Evolutionary conservation across 1,284 basidiomycete genomes (phyloP).

Genomic region (Thecaphora thlaspeos): DNA sequence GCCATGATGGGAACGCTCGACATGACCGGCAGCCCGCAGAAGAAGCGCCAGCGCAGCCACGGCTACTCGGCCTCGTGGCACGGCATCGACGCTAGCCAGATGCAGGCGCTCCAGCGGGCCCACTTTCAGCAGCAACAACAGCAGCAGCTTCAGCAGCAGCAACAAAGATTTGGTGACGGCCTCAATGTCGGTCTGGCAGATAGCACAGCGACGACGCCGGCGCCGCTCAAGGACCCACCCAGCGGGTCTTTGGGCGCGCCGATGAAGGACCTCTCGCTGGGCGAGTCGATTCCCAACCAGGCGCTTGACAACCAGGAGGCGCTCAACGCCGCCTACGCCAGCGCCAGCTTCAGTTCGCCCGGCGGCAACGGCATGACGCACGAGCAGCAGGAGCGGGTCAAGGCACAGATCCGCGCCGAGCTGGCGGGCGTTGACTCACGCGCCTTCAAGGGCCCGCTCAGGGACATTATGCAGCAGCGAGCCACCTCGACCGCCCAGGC

Average conservation of each 20-base stretch:
- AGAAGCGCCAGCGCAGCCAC: slow-evolving; percentile 33
- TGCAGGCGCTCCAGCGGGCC: neutral
- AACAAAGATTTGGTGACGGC: neutral
- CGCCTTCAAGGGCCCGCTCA: slow-evolving; percentile 41
- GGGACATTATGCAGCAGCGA: slow-evolving; percentile 37
- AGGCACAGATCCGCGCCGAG: slow-evolving; percentile 35
- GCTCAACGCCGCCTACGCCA: slow-evolving; percentile 7
- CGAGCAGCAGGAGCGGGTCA: slow-evolving; percentile 31
- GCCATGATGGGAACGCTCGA: slow-evolving; percentile 12
- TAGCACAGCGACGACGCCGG: slow-evolving; percentile 13
- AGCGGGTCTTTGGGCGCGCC: slow-evolving; percentile 38
- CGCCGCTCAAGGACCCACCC: slow-evolving; percentile 12
- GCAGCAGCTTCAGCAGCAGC: slow-evolving; percentile 8
- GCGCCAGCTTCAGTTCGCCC: slow-evolving; percentile 4
- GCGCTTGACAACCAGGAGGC: slow-evolving; percentile 9
- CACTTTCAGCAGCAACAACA: slow-evolving; percentile 15
- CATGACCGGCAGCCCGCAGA: slow-evolving; percentile 16
- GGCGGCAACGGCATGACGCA: slow-evolving; percentile 11
- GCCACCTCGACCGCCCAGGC: slow-evolving; percentile 18
- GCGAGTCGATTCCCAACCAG: slow-evolving; percentile 15
- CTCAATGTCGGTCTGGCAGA: slow-evolving; percentile 4
- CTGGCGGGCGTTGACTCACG: slow-evolving; percentile 42
- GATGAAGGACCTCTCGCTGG: slow-evolving; percentile 30
- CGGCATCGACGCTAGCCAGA: neutral
- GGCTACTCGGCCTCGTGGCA: slow-evolving; percentile 13